Evolutionary conservation across 257 asterid species (phyloP).

Genomic region (Solanum lignicaule): DNA sequence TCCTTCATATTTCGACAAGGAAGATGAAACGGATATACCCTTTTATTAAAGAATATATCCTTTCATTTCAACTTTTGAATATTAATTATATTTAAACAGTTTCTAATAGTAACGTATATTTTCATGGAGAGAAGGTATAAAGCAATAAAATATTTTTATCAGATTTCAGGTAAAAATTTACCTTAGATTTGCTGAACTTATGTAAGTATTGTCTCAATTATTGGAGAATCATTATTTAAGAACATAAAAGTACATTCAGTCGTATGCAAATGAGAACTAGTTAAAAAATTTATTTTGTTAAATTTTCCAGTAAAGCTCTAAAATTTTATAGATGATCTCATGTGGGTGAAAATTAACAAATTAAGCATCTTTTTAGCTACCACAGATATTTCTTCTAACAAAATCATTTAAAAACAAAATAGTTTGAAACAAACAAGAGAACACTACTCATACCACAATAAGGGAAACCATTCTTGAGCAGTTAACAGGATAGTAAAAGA

Average conservation of each 20-base stretch:
- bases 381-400: neutral
- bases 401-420: neutral
- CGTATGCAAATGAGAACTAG: neutral
- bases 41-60: no score
- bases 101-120: no score
- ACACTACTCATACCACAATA: neutral
- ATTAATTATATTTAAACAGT: no score
- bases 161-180: no score
- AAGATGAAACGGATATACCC: no score
- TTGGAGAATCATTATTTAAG: neutral
- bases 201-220: no score
- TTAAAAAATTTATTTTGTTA: neutral
- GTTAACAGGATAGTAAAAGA: neutral
- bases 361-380: neutral
- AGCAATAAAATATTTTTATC: no score
- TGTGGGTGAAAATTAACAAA: neutral
- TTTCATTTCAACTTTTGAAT: no score
- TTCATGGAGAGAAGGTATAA: no score
- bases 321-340: neutral
- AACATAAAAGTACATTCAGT: neutral
- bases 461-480: neutral
- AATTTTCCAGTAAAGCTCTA: neutral
- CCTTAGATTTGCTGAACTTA: no score
- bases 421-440: neutral
- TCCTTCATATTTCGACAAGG: no score